Conservation (phyloP, 306 rosid species). For the Parietaria judaica region DNA sequence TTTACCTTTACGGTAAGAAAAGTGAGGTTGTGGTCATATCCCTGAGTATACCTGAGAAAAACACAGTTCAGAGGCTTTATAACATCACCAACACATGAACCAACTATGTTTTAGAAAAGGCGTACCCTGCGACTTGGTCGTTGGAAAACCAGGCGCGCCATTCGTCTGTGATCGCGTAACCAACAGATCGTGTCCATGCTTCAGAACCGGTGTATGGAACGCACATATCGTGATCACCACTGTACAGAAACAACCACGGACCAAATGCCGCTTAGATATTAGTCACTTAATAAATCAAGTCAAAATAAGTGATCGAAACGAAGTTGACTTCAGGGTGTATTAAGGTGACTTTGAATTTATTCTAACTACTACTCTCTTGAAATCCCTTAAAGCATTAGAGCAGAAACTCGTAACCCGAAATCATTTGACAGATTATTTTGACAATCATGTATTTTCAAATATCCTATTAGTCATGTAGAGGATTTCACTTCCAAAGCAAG, state of each 20-base stretch:
- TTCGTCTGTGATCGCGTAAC: conserved; percentile 62
- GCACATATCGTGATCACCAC: conserved; percentile 96
- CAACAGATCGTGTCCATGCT: conserved; percentile 83
- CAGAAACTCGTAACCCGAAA: too few relatives aligned
- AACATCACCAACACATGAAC: not conserved
- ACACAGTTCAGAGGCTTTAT: not conserved
- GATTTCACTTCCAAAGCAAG: too few relatives aligned
- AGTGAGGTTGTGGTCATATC: conserved; percentile 63
- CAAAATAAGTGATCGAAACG: too few relatives aligned
- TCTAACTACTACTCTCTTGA: too few relatives aligned
- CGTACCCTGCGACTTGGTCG: conserved; percentile 79
- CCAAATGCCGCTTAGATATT: not conserved
- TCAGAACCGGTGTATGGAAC: conserved; percentile 80
- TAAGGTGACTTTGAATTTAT: too few relatives aligned
- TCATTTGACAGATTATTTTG: too few relatives aligned
- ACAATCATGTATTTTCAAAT: too few relatives aligned
- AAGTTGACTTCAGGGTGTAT: too few relatives aligned
- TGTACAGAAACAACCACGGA: conserved; percentile 17
- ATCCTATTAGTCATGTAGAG: too few relatives aligned
- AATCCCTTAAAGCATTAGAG: too few relatives aligned
- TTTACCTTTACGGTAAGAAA: conserved; percentile 71
- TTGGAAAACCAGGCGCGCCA: conserved; percentile 88
- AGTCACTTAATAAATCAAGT: too few relatives aligned
- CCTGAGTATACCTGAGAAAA: conserved; percentile 59
- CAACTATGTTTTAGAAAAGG: not conserved